Percentiles rank a stretch among this genome's conserved stretches.
Conservation (phyloP, 345 rosid genomes). For the Populus simonii region DNA sequence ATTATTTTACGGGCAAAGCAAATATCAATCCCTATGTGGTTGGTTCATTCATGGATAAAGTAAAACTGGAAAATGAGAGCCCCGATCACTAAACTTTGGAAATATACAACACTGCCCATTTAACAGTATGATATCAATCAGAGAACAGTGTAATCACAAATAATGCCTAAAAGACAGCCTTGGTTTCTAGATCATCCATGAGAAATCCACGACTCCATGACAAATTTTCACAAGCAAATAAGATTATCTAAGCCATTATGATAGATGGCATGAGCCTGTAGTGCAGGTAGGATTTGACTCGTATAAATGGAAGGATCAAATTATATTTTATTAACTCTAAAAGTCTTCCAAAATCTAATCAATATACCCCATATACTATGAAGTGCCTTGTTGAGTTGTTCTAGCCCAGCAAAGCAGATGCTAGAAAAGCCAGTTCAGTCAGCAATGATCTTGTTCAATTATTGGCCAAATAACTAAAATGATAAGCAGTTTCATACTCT, state of each 20-base stretch:
- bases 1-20: neutral
- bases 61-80: neutral
- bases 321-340: neutral
- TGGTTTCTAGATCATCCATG: conserved; percentile 6
- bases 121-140: neutral
- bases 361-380: neutral
- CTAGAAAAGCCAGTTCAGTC: neutral
- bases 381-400: neutral
- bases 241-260: neutral
- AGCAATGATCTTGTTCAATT: neutral
- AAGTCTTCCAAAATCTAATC: neutral
- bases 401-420: neutral
- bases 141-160: conserved; percentile 1
- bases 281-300: neutral
- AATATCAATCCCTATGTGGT: neutral
- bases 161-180: neutral
- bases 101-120: neutral
- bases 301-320: too few relatives aligned
- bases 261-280: conserved; percentile 1
- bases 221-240: neutral
- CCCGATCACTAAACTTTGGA: neutral
- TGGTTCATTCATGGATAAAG: neutral
- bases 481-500: neutral
- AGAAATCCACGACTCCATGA: neutral
- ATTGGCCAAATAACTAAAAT: neutral